These are phyloP conservation scores for Leccinum olivaceoglutinosum DNA, from an alignment of 1,284 basidiomycete species.

Conservation along the genomic window DNA sequence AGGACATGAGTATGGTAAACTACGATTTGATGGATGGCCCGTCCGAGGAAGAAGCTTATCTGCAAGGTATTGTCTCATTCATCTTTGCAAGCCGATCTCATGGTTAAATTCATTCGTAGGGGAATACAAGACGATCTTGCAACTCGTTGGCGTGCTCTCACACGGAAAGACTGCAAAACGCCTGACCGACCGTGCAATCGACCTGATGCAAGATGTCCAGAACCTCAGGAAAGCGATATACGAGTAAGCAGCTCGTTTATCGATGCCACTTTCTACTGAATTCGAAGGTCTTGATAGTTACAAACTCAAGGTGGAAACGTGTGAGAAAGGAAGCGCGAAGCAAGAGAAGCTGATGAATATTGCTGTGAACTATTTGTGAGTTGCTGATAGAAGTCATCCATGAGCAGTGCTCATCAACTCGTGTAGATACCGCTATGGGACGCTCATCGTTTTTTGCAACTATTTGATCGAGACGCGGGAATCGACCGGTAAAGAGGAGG, in stretches of 20 bases:
- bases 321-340: conserved; percentile 74
- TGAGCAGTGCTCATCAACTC: conserved; percentile 1
- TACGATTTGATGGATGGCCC: conserved; percentile 73
- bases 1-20: conserved; percentile 36
- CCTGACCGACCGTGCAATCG: conserved; percentile 84
- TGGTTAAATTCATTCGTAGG: conserved; percentile 42
- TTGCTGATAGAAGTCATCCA: conserved; percentile 4
- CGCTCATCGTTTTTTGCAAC: conserved; percentile 92
- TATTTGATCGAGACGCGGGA: conserved; percentile 83
- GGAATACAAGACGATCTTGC: conserved; percentile 95
- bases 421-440: conserved; percentile 77
- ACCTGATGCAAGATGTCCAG: conserved; percentile 91
- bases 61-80: conserved; percentile 54
- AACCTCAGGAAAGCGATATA: conserved; percentile 91
- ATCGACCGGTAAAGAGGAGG: conserved; percentile 34
- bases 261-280: conserved; percentile 1
- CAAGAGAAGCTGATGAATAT: conserved; percentile 68
- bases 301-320: conserved; percentile 85
- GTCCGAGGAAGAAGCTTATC: conserved; percentile 81
- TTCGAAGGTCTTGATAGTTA: conserved; percentile 48
- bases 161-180: conserved; percentile 92
- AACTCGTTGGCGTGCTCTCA: conserved; percentile 86
- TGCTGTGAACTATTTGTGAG: conserved; percentile 82
- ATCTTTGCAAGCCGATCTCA: not conserved
- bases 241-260: conserved; percentile 50